These are phyloP conservation scores for Phyllosticta capitalensis DNA, from an alignment of 2,329 filamentous ascomycete genomes.

Conservation along the genomic window DNA sequence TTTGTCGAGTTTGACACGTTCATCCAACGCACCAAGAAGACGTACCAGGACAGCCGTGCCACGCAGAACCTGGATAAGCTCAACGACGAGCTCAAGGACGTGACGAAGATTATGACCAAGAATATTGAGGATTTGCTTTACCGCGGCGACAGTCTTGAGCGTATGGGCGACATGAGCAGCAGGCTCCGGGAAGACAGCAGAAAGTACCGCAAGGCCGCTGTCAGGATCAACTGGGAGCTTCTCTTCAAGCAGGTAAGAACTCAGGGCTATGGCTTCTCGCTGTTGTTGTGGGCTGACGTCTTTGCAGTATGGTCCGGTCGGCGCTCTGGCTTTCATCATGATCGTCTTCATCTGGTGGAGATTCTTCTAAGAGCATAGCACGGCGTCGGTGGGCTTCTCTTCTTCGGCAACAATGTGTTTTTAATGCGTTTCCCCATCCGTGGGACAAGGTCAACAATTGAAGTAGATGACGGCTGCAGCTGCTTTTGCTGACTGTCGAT, in stretches of 20 bases:
- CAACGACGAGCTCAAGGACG: constrained; percentile 94
- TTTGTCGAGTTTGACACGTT: constrained; percentile 98
- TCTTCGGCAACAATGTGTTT: constrained; percentile 4
- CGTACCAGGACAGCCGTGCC: constrained; percentile 86
- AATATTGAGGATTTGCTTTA: constrained; percentile 98
- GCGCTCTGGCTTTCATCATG: constrained; percentile 68
- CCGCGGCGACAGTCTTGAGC: constrained; percentile 83
- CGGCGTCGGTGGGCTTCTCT: constrained; percentile 8
- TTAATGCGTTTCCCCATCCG: not conserved
- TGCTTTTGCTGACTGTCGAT: not conserved
- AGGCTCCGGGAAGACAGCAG: constrained; percentile 83
- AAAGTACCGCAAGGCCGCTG: constrained; percentile 87
- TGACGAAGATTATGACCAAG: constrained; percentile 99
- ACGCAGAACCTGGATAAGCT: constrained; percentile 88
- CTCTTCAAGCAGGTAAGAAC: constrained; percentile 70
- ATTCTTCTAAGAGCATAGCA: constrained; percentile 57
- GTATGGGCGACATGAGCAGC: constrained; percentile 92
- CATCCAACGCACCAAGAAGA: constrained; percentile 83
- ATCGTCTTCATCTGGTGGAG: constrained; percentile 84
- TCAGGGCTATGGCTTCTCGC: not conserved
- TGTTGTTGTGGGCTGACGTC: constrained; percentile 2
- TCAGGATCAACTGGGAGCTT: constrained; percentile 96
- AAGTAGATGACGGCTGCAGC: not conserved
- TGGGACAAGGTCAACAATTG: not conserved
- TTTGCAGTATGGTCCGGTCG: constrained; percentile 75